These are phyloP conservation scores for Coleophoma eucalyptorum DNA, from an alignment of 2,329 filamentous ascomycete species.

Conservation along the genomic window DNA sequence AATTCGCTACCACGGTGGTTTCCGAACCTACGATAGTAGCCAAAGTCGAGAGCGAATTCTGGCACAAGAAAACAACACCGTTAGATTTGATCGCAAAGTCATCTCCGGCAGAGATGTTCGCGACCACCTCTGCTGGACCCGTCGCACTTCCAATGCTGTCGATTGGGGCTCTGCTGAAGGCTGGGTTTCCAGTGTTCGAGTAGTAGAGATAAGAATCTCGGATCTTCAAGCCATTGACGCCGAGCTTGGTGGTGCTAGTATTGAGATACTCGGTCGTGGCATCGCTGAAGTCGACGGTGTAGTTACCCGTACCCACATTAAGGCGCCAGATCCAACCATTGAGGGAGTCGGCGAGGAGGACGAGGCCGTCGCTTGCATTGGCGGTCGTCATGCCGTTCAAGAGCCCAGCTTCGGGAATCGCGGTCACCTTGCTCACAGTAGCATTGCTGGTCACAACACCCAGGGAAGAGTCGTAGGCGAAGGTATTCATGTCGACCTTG, in stretches of 20 bases:
- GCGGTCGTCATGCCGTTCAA: slow-evolving; percentile 21
- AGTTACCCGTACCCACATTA: slow-evolving; percentile 17
- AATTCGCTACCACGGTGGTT: background rate
- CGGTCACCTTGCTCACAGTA: background rate
- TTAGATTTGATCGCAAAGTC: slow-evolving; percentile 10
- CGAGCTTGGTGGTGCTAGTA: slow-evolving; percentile 9
- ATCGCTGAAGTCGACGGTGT: slow-evolving; percentile 20
- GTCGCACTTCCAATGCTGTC: slow-evolving; percentile 8
- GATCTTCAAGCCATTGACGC: slow-evolving; percentile 24
- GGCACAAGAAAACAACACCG: slow-evolving; percentile 7
- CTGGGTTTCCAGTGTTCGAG: slow-evolving; percentile 18
- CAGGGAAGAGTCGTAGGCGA: background rate
- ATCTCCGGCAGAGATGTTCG: slow-evolving; percentile 6
- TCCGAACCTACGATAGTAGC: slow-evolving; percentile 5
- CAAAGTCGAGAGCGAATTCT: slow-evolving; percentile 2
- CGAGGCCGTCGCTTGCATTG: slow-evolving; percentile 3
- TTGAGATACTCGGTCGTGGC: slow-evolving; percentile 12
- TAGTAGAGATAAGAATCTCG: slow-evolving; percentile 19
- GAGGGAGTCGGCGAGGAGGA: slow-evolving; percentile 19
- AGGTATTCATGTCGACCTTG: slow-evolving; percentile 18
- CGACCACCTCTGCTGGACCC: slow-evolving; percentile 4
- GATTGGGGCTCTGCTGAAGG: slow-evolving; percentile 16
- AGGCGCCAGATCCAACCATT: slow-evolving; percentile 19
- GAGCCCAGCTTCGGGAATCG: slow-evolving; percentile 7
- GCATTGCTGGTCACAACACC: background rate